Evolutionary conservation across 352 stramenopile species (phyloP), one percentile per base, ranked within the genome.

Genomic region (Phytophthora fragariae): DNA sequence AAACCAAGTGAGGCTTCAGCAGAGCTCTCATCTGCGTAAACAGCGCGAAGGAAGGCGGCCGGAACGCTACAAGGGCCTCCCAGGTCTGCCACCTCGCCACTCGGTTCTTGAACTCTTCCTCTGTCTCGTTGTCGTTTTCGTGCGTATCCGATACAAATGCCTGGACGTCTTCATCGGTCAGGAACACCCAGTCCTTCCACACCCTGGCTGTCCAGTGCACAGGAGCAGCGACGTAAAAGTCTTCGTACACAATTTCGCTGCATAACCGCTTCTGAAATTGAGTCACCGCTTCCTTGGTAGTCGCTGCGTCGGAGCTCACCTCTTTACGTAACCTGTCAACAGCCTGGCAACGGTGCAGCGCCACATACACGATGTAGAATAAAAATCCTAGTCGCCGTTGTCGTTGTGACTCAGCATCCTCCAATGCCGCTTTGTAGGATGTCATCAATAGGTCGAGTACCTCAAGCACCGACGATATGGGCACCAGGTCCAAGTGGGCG

Each of bases 141-240:
- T 71, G 57, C 52, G 67, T 68, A n/a, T 76, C 74, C 0, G 62
- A 55, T 5, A 74, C 29, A 62, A 92, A 93, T 3, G 77, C 66
- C 2, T 61, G 33, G 14, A 91, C 70, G 24, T 89, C 77, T 24
- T 82, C 75, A 4, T 81, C 65, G 0, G 76, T 68, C 57, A 93
- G 72, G 1, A 70, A 73, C 9, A 92, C 67, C 71, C 84, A 92
- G 9, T 79, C 54, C 35, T 82, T 80, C 85, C 82, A 92, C 12
- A 92, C 50, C 1, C 76, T 29, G 15, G 68, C 70, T 69, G 85
- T 91, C 81, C 82, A 93, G 31, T 85, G 66, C n/a, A 86, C 53
- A n/a, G 85, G 85, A 44, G 74, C 70, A 55, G 62, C 74, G n/a
- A 71, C 49, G 52, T 83, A 84, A 14, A 88, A 82, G 17, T 89